These are phyloP conservation scores for Scheffersomyces coipomensis DNA, from an alignment of 805 yeast species.

Conservation along the genomic window DNA sequence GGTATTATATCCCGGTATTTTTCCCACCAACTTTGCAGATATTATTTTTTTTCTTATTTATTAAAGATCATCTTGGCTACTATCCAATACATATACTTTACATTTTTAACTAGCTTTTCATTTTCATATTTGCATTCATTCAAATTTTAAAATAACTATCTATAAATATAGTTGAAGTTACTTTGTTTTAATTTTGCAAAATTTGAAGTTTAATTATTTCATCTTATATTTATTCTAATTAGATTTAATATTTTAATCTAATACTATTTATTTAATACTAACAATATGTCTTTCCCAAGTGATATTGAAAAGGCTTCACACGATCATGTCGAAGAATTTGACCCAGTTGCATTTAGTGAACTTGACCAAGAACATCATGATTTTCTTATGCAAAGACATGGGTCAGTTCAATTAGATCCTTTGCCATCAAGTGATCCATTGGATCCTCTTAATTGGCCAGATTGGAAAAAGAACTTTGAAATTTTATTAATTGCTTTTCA, in stretches of 20 bases:
- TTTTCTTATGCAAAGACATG: constrained; percentile 12
- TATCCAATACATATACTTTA: no score
- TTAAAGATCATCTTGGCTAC: no score
- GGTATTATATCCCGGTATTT: no score
- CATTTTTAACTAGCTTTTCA: no score
- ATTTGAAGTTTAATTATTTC: no score
- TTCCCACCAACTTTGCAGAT: no score
- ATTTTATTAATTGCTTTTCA: constrained; percentile 12
- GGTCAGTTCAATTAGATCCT: constrained; percentile 12
- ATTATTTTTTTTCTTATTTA: no score
- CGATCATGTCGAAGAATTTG: constrained; percentile 1
- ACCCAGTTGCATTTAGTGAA: neutral
- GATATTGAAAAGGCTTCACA: constrained; percentile 4
- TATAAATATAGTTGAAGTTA: no score
- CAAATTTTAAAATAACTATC: no score
- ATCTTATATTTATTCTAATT: no score
- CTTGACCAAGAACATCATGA: constrained; percentile 4
- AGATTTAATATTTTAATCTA: neutral
- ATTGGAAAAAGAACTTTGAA: constrained; percentile 8
- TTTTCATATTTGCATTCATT: no score
- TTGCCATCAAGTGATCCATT: constrained; percentile 11
- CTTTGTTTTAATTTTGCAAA: no score
- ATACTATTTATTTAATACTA: neutral
- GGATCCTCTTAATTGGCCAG: constrained; percentile 17
- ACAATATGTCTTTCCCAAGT: neutral